Conservation (phyloP, 768 basidiomycete genomes). For the Naematelia aurantialba region DNA sequence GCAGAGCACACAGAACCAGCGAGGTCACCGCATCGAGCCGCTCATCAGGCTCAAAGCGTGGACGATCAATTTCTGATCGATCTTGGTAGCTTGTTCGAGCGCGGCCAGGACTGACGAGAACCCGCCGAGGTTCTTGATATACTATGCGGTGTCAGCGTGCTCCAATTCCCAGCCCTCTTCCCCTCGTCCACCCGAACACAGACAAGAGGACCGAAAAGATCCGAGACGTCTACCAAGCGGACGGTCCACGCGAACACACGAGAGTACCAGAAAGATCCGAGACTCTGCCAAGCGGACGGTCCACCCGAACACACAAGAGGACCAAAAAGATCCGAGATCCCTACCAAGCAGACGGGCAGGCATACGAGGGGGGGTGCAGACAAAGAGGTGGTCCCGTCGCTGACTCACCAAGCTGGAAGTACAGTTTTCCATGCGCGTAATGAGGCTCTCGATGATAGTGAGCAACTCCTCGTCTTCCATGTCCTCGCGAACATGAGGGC, state of each 20-base stretch:
- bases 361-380: neutral
- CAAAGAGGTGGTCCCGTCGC: neutral
- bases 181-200: neutral
- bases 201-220: neutral
- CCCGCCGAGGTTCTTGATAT: conserved; percentile 48
- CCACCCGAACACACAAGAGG: too few relatives aligned
- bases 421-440: conserved; percentile 73
- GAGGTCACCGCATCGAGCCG: conserved; percentile 9
- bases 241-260: too few relatives aligned
- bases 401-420: conserved; percentile 51
- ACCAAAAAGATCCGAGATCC: too few relatives aligned
- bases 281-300: too few relatives aligned
- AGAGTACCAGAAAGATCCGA: too few relatives aligned
- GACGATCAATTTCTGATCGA: conserved; percentile 39
- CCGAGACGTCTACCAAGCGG: too few relatives aligned
- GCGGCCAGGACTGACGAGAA: conserved; percentile 44
- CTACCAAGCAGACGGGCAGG: too few relatives aligned
- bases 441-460: conserved; percentile 69
- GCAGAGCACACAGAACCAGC: neutral
- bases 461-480: conserved; percentile 70
- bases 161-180: neutral
- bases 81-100: conserved; percentile 41
- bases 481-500: conserved; percentile 65
- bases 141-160: conserved; percentile 24
- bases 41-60: conserved; percentile 44